Evolutionary conservation across 2,329 filamentous ascomycete species (phyloP).

Genomic region (Hypoxylon sp.): DNA sequence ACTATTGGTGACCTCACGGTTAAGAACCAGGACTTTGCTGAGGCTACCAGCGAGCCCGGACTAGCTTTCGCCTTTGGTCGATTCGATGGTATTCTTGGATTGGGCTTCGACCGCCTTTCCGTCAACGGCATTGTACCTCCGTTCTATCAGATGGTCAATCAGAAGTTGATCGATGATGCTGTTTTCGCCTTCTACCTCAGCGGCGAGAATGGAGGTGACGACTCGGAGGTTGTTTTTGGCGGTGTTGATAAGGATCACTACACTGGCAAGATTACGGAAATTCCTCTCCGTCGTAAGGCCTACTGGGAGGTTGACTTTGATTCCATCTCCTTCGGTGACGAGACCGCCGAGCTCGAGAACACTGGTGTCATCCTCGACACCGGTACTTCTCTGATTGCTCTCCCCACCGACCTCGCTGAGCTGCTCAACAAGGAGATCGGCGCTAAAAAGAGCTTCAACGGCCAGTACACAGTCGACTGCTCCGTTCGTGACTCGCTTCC

Average conservation of each 20-base stretch:
- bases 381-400: conserved; percentile 96
- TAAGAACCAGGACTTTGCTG: conserved; percentile 93
- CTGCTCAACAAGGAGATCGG: conserved; percentile 98
- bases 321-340: conserved; percentile 88
- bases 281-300: conserved; percentile 96
- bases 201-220: conserved; percentile 74
- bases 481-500: conserved; percentile 85
- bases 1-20: conserved; percentile 90
- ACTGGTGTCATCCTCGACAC: conserved; percentile 98
- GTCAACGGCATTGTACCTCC: conserved; percentile 95
- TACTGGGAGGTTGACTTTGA: conserved; percentile 99
- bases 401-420: conserved; percentile 91
- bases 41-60: conserved; percentile 95
- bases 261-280: conserved; percentile 89
- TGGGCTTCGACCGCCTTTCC: conserved; percentile 96
- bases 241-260: conserved; percentile 86
- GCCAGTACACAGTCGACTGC: conserved; percentile 96
- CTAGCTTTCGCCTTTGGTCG: conserved; percentile 97
- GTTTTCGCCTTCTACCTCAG: conserved; percentile 98
- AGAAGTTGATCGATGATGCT: conserved; percentile 89
- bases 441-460: conserved; percentile 97
- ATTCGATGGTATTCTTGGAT: conserved; percentile 96
- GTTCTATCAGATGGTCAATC: conserved; percentile 95
- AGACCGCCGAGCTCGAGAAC: conserved; percentile 89
- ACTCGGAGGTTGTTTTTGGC: conserved; percentile 92